Evolutionary conservation across 2,329 filamentous ascomycete species (phyloP).

Genomic region (Fusarium sp.): DNA sequence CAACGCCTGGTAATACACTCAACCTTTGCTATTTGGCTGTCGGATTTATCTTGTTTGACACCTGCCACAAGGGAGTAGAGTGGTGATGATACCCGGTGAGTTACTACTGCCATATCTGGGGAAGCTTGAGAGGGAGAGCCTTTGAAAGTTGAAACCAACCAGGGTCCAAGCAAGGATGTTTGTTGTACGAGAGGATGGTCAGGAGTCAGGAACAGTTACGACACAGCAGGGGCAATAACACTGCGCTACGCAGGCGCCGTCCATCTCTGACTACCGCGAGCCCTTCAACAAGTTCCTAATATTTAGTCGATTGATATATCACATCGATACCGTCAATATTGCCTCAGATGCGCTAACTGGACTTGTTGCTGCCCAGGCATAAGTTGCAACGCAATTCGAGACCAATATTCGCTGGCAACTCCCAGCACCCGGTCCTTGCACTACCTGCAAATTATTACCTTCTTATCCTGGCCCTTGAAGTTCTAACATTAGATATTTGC

Average conservation of each 20-base stretch:
- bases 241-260: constrained; percentile 28
- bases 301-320: not conserved
- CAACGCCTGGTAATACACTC: not conserved
- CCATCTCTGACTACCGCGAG: constrained; percentile 35
- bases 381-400: constrained; percentile 6
- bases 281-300: constrained; percentile 21
- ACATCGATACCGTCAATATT: not conserved
- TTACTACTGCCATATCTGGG: constrained; percentile 34
- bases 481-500: constrained; percentile 6
- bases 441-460: not conserved
- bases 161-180: constrained; percentile 24
- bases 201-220: constrained; percentile 28
- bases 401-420: constrained; percentile 13
- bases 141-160: constrained; percentile 24
- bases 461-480: not conserved
- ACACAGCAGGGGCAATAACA: constrained; percentile 26
- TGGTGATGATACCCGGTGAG: constrained; percentile 12
- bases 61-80: constrained; percentile 9
- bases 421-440: constrained; percentile 8
- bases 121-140: constrained; percentile 32
- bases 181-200: constrained; percentile 24
- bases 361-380: not conserved
- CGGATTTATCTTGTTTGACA: not conserved
- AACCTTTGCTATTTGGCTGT: not conserved
- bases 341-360: not conserved